Evolutionary conservation across 768 basidiomycete species (phyloP).

Genomic region (Auriscalpium vulgare): DNA sequence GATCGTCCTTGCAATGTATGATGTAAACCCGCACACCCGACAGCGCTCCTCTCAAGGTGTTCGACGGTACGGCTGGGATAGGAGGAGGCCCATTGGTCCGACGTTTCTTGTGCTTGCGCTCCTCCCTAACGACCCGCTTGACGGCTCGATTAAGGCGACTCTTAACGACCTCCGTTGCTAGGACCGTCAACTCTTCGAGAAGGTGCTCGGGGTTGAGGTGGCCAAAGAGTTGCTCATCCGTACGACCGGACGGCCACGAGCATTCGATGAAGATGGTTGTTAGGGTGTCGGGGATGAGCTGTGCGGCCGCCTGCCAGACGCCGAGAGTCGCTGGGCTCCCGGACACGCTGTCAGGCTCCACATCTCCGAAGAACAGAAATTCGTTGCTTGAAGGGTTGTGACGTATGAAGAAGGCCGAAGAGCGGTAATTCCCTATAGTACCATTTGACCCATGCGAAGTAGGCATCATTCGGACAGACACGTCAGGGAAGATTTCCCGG

Average conservation of each 20-base stretch:
- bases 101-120: conserved; percentile 29
- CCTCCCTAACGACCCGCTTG: not conserved
- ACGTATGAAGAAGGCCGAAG: conserved; percentile 80
- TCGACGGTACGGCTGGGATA: conserved; percentile 17
- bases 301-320: conserved; percentile 81
- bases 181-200: conserved; percentile 58
- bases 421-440: conserved; percentile 51
- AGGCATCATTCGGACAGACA: conserved; percentile 62
- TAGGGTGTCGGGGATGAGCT: conserved; percentile 61
- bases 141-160: conserved; percentile 25
- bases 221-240: conserved; percentile 65
- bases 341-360: conserved; percentile 77
- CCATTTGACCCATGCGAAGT: conserved; percentile 63
- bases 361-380: conserved; percentile 92
- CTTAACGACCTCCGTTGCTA: conserved; percentile 62
- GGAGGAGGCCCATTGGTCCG: conserved; percentile 18
- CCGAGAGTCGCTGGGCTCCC: conserved; percentile 48
- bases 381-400: conserved; percentile 54
- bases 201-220: conserved; percentile 82
- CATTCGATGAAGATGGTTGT: conserved; percentile 92
- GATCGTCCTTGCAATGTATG: conserved; percentile 81
- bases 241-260: conserved; percentile 73
- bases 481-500: conserved; percentile 38
- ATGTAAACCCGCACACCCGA: conserved; percentile 64
- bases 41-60: conserved; percentile 45